Evolutionary conservation across 495 filamentous ascomycete species (phyloP).

Genomic region (Cercophora sp.): DNA sequence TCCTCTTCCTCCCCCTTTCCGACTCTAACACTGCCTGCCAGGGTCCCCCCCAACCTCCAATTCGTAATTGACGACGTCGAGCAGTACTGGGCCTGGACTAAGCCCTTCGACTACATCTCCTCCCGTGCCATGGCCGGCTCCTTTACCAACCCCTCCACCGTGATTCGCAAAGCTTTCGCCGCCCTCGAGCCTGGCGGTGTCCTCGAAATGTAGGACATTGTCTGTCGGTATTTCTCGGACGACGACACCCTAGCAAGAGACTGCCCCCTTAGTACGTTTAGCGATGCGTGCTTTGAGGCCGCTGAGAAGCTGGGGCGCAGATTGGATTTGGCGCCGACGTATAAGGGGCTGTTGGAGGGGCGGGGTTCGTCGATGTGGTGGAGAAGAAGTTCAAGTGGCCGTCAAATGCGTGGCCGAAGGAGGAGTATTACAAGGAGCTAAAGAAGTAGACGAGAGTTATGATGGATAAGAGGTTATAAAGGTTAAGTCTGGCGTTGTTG

Average conservation of each 20-base stretch:
- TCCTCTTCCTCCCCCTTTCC: background rate
- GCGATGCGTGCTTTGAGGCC: slow-evolving; percentile 1
- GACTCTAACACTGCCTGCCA: background rate
- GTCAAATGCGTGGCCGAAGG: slow-evolving; percentile 1
- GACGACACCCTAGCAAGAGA: background rate
- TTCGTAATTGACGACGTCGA: slow-evolving; percentile 48
- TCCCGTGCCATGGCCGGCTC: slow-evolving; percentile 35
- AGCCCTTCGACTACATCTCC: slow-evolving; percentile 47
- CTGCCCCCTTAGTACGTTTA: background rate
- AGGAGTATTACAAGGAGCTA: slow-evolving; percentile 9
- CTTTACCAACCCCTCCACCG: slow-evolving; percentile 36
- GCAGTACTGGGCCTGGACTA: slow-evolving; percentile 39
- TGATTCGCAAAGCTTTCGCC: slow-evolving; percentile 32
- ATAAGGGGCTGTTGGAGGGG: background rate
- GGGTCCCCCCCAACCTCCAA: slow-evolving; percentile 42
- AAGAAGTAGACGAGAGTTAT: background rate
- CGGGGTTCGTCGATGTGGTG: slow-evolving; percentile 6
- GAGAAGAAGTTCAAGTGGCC: slow-evolving; percentile 11
- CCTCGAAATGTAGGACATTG: slow-evolving; percentile 25
- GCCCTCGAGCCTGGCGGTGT: slow-evolving; percentile 39
- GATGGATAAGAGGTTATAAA: background rate
- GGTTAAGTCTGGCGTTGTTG: slow-evolving; percentile 1
- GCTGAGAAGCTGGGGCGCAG: background rate
- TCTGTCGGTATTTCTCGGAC: slow-evolving; percentile 13
- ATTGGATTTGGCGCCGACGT: background rate